Evolutionary conservation across 2,329 filamentous ascomycete genomes (phyloP).

Genomic region (Penicillium sp.): DNA sequence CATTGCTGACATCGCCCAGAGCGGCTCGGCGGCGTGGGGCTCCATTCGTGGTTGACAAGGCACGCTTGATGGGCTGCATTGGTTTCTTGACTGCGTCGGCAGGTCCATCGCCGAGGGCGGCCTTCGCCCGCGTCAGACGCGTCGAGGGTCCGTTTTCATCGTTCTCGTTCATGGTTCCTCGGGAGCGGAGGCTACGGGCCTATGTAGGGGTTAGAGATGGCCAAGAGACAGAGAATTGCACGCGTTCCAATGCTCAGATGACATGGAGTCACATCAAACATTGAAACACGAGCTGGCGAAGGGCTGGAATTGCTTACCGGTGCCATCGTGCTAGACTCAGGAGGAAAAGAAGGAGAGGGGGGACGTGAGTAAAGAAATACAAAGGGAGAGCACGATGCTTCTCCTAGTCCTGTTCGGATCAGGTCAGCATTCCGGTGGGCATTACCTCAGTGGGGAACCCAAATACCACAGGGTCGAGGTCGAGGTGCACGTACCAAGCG

Average conservation of each 20-base stretch:
- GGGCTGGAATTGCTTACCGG: slow-evolving; percentile 48
- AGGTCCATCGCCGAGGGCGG: slow-evolving; percentile 57
- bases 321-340: slow-evolving; percentile 50
- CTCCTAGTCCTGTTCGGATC: slow-evolving; percentile 29
- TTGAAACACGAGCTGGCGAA: neutral
- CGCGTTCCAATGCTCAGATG: slow-evolving; percentile 21
- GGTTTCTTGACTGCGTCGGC: slow-evolving; percentile 66
- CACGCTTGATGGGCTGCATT: slow-evolving; percentile 67
- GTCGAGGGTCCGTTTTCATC: slow-evolving; percentile 62
- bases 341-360: slow-evolving; percentile 27
- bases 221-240: neutral
- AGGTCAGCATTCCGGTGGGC: slow-evolving; percentile 38
- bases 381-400: slow-evolving; percentile 27
- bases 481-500: slow-evolving; percentile 38
- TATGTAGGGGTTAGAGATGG: slow-evolving; percentile 31
- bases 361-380: slow-evolving; percentile 22
- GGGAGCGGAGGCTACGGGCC: slow-evolving; percentile 71
- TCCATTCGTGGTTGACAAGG: slow-evolving; percentile 50
- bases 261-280: neutral
- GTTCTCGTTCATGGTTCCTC: slow-evolving; percentile 85
- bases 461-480: slow-evolving; percentile 33
- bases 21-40: slow-evolving; percentile 74
- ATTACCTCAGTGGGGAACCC: slow-evolving; percentile 32
- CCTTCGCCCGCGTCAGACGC: slow-evolving; percentile 90
- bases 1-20: slow-evolving; percentile 93